Percentiles rank a stretch among this genome's conserved stretches.
Conservation (phyloP, 2,329 filamentous ascomycete genomes). For the Ceratocystis cacaofunesta region DNA sequence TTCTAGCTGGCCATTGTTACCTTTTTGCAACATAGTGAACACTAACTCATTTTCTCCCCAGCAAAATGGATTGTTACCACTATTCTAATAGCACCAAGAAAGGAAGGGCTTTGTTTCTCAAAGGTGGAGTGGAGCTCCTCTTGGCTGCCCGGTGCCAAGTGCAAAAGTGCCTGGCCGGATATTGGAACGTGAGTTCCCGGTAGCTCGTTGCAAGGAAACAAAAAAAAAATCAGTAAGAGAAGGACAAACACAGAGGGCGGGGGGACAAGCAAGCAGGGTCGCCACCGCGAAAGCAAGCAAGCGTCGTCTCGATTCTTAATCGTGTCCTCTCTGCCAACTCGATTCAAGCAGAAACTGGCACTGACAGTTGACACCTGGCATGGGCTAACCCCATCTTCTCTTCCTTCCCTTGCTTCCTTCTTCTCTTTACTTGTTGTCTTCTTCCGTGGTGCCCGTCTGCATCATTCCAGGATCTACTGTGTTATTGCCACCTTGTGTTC, state of each 20-base stretch:
- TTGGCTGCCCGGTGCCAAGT: neutral
- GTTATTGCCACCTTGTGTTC: too few species aligned
- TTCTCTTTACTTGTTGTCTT: neutral
- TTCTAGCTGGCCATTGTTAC: too few species aligned
- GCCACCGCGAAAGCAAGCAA: too few species aligned
- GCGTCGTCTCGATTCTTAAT: too few species aligned
- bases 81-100: neutral
- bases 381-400: neutral
- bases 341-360: neutral
- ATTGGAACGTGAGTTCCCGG: neutral
- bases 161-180: neutral
- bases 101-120: neutral
- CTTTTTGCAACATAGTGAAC: too few species aligned
- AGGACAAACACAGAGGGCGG: too few species aligned
- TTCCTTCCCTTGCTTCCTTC: neutral
- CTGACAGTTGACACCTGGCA: slow-evolving; percentile 6
- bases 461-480: too few species aligned
- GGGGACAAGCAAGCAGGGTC: too few species aligned
- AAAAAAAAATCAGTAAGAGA: too few species aligned
- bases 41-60: neutral
- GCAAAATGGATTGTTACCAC: neutral
- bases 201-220: too few species aligned
- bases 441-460: too few species aligned
- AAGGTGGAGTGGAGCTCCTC: neutral
- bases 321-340: too few species aligned